Conservation (phyloP, 805 yeast genomes). For the Candida ipomoeae region DNA sequence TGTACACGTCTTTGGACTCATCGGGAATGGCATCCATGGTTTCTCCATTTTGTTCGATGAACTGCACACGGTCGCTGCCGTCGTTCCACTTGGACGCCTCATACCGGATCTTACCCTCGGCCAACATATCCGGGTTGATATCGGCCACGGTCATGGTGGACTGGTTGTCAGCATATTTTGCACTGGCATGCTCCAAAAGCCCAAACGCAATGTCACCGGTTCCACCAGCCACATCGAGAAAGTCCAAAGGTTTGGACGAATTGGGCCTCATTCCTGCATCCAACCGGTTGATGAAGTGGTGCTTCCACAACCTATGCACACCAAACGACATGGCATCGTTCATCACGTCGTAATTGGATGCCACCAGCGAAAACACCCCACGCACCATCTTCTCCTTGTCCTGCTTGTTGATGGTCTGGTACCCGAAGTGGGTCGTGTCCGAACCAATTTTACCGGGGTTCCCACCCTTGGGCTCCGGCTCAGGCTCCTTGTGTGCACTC, state of each 20-base stretch:
- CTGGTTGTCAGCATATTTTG: slow-evolving; percentile 65
- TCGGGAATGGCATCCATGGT: slow-evolving; percentile 76
- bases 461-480: not conserved
- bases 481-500: too few relatives aligned
- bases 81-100: slow-evolving; percentile 57
- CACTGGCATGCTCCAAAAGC: slow-evolving; percentile 83
- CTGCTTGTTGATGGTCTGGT: slow-evolving; percentile 69
- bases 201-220: slow-evolving; percentile 98
- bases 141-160: slow-evolving; percentile 89
- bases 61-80: slow-evolving; percentile 58
- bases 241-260: slow-evolving; percentile 67
- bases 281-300: slow-evolving; percentile 77
- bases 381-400: slow-evolving; percentile 83
- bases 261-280: slow-evolving; percentile 95
- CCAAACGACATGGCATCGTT: slow-evolving; percentile 98
- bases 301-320: slow-evolving; percentile 91
- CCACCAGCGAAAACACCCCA: slow-evolving; percentile 90
- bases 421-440: slow-evolving; percentile 90
- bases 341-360: slow-evolving; percentile 92
- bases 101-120: slow-evolving; percentile 82
- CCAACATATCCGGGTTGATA: slow-evolving; percentile 93
- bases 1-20: slow-evolving; percentile 89
- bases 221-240: slow-evolving; percentile 97
- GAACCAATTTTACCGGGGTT: not conserved
- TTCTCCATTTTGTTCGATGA: slow-evolving; percentile 92